These are phyloP conservation scores for Bremia lactucae DNA, from an alignment of 352 stramenopile species.

Conservation along the genomic window DNA sequence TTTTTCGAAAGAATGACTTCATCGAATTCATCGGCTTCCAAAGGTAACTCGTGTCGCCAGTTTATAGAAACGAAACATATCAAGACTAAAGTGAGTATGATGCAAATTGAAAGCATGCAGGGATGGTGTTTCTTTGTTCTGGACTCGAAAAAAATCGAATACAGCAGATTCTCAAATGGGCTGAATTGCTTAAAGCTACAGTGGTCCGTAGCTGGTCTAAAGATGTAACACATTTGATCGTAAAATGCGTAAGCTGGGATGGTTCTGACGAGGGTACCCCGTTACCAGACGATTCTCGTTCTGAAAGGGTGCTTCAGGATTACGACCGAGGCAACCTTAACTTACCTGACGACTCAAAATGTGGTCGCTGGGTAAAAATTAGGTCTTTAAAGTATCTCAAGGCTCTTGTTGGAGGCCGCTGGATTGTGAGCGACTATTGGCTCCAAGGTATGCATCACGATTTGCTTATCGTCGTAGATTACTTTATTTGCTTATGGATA, in stretches of 20 bases:
- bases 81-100: constrained; percentile 14
- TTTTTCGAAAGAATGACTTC: constrained; percentile 10
- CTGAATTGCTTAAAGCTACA: constrained; percentile 27
- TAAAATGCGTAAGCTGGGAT: constrained; percentile 54
- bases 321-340: constrained; percentile 30
- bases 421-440: constrained; percentile 81
- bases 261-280: constrained; percentile 16
- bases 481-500: constrained; percentile 1
- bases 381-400: constrained; percentile 83
- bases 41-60: constrained; percentile 4
- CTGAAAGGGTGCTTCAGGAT: constrained; percentile 2
- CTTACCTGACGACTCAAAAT: constrained; percentile 33
- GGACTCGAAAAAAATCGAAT: constrained; percentile 36
- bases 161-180: constrained; percentile 36
- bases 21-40: constrained; percentile 4
- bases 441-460: constrained; percentile 65
- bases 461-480: too few species aligned
- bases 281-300: constrained; percentile 17
- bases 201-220: constrained; percentile 42
- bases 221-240: constrained; percentile 74
- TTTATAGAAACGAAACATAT: constrained; percentile 4
- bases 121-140: constrained; percentile 50
- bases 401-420: constrained; percentile 59
- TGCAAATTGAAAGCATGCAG: constrained; percentile 12
- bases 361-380: constrained; percentile 68